These are phyloP conservation scores for Ophiocordyceps unilateralis DNA, from an alignment of 2,329 filamentous ascomycete genomes.

Conservation along the genomic window DNA sequence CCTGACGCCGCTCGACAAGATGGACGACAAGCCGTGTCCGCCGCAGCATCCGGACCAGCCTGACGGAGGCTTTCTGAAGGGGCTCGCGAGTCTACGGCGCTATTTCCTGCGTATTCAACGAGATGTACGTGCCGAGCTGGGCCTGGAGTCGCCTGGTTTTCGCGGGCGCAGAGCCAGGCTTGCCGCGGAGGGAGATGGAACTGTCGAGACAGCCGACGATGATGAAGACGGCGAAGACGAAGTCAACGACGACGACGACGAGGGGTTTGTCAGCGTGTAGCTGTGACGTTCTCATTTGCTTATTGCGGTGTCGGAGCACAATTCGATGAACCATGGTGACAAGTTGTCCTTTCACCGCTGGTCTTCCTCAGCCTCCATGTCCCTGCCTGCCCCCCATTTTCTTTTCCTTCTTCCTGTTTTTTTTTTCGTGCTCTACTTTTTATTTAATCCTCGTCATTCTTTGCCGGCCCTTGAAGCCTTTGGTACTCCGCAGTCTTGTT, in stretches of 20 bases:
- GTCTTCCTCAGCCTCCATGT: neutral
- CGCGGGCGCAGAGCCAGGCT: conserved; percentile 4
- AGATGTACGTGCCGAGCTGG: conserved; percentile 45
- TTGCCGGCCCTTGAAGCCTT: too few relatives aligned
- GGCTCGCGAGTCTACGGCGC: conserved; percentile 56
- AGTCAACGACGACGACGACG: neutral
- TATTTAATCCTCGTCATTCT: neutral
- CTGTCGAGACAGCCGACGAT: conserved; percentile 10
- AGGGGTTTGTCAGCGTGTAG: neutral
- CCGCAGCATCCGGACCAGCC: conserved; percentile 65
- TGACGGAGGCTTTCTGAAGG: conserved; percentile 78
- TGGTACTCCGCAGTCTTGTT: too few relatives aligned
- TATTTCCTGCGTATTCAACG: conserved; percentile 81
- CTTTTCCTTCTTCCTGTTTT: neutral
- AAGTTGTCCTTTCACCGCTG: too few relatives aligned
- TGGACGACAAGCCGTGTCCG: conserved; percentile 50
- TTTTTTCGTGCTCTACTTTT: neutral
- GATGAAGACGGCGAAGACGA: conserved; percentile 10
- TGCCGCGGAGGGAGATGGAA: conserved; percentile 6
- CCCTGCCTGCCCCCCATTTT: neutral
- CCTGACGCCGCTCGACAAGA: conserved; percentile 68
- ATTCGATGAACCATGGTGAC: neutral
- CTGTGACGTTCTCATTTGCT: neutral
- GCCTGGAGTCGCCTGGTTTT: conserved; percentile 19
- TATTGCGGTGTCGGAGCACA: too few relatives aligned